A percentile compares a stretch with the other conserved stretches of the same genome.
These are phyloP conservation scores for Miamiensis avidus DNA, from an alignment of 169 alveolate genomes.

Conservation along the genomic window DNA sequence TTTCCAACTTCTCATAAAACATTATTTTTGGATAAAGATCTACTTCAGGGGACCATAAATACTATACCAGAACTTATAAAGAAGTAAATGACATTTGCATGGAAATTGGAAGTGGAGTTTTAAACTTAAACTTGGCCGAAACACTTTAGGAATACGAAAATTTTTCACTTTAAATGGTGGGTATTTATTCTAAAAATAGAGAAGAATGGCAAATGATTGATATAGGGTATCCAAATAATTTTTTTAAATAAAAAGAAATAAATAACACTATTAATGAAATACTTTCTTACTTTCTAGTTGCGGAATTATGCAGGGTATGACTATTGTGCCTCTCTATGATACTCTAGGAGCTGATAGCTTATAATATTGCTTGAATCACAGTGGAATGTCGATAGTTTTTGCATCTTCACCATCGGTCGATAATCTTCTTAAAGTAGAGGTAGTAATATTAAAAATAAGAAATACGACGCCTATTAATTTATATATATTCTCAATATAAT, in stretches of 20 bases:
- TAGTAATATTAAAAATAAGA: no score
- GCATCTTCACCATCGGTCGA: slow-evolving; percentile 49
- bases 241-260: no score
- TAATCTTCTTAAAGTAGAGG: slow-evolving; percentile 10
- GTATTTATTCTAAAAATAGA: slow-evolving; percentile 42
- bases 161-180: slow-evolving; percentile 20
- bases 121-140: not conserved
- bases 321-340: slow-evolving; percentile 49
- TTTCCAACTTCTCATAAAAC: not conserved
- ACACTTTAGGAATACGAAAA: slow-evolving; percentile 3
- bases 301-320: not conserved
- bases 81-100: slow-evolving; percentile 2
- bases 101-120: slow-evolving; percentile 19
- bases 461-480: no score
- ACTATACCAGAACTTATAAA: slow-evolving; percentile 7
- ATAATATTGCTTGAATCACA: slow-evolving; percentile 57
- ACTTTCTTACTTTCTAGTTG: not conserved
- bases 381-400: slow-evolving; percentile 55
- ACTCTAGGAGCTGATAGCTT: slow-evolving; percentile 67
- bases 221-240: no score
- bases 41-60: not conserved
- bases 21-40: not conserved
- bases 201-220: slow-evolving; percentile 46
- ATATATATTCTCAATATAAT: no score
- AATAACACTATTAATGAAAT: not conserved